Conservation (phyloP, 192 early-diverging fungal genomes). For the Mortierella hygrophila region DNA sequence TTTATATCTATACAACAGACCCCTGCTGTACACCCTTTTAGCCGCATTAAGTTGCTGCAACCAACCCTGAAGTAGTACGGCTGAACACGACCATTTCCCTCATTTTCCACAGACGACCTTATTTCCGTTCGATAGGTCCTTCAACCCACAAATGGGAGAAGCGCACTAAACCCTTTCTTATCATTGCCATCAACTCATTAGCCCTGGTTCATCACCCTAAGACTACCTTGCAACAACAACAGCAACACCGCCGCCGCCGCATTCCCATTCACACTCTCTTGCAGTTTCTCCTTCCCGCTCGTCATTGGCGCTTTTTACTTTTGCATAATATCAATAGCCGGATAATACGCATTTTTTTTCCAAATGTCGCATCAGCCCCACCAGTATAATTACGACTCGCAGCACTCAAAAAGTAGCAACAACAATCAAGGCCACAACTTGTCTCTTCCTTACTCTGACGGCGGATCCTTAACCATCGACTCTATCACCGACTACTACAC, state of each 20-base stretch:
- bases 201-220: neutral
- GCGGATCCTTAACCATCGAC: conserved; percentile 1
- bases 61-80: no score
- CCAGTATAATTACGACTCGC: neutral
- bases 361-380: neutral
- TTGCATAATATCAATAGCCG: neutral
- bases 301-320: neutral
- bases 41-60: no score
- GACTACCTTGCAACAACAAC: neutral
- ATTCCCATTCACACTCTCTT: neutral
- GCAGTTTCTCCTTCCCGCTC: neutral
- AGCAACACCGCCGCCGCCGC: neutral
- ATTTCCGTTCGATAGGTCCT: no score
- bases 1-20: no score
- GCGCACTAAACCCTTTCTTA: neutral
- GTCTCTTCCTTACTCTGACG: conserved; percentile 7
- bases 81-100: neutral
- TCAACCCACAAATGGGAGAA: neutral
- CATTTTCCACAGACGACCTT: neutral
- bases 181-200: neutral
- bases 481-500: conserved; percentile 5
- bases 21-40: no score
- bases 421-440: neutral
- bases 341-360: neutral
- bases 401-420: neutral